Evolutionary conservation across 768 basidiomycete species (phyloP), one percentile per base, ranked within the genome.

Genomic region (Rhizopogon vesiculosus): DNA sequence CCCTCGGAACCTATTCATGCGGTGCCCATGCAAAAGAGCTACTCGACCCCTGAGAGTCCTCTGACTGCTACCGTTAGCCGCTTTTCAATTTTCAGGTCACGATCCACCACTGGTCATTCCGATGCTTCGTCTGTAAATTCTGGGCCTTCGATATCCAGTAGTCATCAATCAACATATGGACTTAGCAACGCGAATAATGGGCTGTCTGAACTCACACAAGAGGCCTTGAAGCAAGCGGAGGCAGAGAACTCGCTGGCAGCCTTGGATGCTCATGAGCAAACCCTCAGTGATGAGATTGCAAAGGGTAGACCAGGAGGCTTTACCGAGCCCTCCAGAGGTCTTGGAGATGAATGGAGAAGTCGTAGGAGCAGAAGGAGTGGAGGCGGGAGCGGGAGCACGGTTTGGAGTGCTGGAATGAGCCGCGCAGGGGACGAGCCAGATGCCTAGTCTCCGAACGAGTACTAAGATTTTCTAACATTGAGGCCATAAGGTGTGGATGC

Each of bases 401-500:
- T 93, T 29, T 93, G 87, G 86, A 92, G 91, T 66, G 90, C 90
- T 50, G 90, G 90, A 33, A 85, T 89, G 85, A 83, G 84, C 61
- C 85, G 76, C 48, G 74, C 79, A 28, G 84, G 74, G 43, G 81
- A 84, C 42, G 70, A 75, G 55, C 64, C 63, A 39, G 77, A 76
- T 13, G 67, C 66, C 50, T 74, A 58, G 42, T 22, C 25, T 38
- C 35, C 5, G 35, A 38, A 33, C 18, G 19, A n/a, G 9, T 12
- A 18, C 42, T 42, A 19, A 42, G 16, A 13, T 22, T 22, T 40
- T n/a, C 6, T n/a, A 7, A 46, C 25, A 15, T 48, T 31, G 45
- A 38, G 12, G 12, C 12, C 35, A 38, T 38, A 38, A 29, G 49
- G 59, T 56, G 35, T 69, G 56, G 57, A 62, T 62, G 22, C 33